Evolutionary conservation across 805 yeast species (phyloP).

Genomic region (Lipomyces anomalus): DNA sequence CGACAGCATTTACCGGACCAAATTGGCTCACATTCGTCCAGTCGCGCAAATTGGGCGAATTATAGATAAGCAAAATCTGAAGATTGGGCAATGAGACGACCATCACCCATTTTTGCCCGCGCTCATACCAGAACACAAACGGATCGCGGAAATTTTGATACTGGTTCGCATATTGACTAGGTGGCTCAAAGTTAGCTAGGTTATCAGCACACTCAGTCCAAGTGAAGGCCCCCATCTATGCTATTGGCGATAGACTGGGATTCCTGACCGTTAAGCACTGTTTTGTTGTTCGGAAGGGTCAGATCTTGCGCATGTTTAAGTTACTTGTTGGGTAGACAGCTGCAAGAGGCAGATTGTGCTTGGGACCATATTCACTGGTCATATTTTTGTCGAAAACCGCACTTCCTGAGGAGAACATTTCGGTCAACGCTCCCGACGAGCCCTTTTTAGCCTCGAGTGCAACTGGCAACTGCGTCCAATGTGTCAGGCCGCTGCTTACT

Average conservation of each 20-base stretch:
- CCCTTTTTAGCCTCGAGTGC: constrained; percentile 33
- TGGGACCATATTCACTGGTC: constrained; percentile 34
- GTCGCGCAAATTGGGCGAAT: constrained; percentile 1
- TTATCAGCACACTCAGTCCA: constrained; percentile 5
- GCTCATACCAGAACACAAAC: constrained; percentile 9
- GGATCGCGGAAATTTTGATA: constrained; percentile 13
- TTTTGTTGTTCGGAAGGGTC: not conserved
- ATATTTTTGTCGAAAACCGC: constrained; percentile 37
- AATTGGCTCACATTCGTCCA: constrained; percentile 4
- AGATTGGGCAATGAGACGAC: constrained; percentile 7
- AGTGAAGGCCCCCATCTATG: constrained; percentile 3
- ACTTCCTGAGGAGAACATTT: constrained; percentile 35
- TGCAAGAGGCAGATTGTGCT: constrained; percentile 1
- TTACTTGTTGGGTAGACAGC: not conserved
- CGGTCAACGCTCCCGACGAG: constrained; percentile 27
- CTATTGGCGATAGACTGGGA: constrained; percentile 3
- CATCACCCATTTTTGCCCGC: constrained; percentile 8
- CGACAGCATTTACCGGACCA: constrained; percentile 21
- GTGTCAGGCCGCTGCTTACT: constrained; percentile 33
- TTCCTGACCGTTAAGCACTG: not conserved
- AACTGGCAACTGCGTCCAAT: constrained; percentile 35
- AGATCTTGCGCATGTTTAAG: not conserved
- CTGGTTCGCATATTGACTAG: constrained; percentile 7
- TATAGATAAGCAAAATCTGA: constrained; percentile 3
- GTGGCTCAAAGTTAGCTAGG: constrained; percentile 2